phyloP scores from a whole-genome alignment of 495 filamentous ascomycete genomes.

The Annulohypoxylon nitens region DNA sequence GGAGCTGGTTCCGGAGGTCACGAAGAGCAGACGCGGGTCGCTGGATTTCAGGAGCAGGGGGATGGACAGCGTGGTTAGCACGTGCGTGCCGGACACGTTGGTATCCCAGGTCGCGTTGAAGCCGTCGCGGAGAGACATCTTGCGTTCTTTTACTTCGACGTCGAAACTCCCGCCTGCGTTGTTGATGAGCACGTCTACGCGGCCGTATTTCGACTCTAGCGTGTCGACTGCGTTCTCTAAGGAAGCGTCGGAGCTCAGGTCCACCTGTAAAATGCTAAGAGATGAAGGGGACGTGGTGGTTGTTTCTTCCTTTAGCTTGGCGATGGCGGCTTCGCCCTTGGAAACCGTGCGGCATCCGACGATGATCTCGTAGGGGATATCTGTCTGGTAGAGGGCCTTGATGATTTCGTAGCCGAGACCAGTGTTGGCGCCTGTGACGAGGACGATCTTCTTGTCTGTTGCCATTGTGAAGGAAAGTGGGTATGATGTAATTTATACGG shows the following conservation, averaged over 20 bases:
- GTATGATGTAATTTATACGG: background rate
- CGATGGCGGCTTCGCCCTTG: constrained; percentile 62
- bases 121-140: constrained; percentile 53
- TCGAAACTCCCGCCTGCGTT: constrained; percentile 63
- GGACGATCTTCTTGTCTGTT: constrained; percentile 47
- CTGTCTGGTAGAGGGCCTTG: constrained; percentile 58
- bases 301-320: constrained; percentile 51
- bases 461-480: constrained; percentile 37
- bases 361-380: constrained; percentile 61
- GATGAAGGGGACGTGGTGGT: constrained; percentile 52
- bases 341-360: constrained; percentile 59
- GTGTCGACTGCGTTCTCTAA: constrained; percentile 58
- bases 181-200: constrained; percentile 67
- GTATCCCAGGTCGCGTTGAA: constrained; percentile 65
- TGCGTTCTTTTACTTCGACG: constrained; percentile 39
- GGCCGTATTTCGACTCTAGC: constrained; percentile 55
- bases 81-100: constrained; percentile 63
- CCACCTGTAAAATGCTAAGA: constrained; percentile 58
- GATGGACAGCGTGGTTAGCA: constrained; percentile 60
- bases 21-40: constrained; percentile 64
- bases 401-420: constrained; percentile 65
- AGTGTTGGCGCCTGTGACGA: constrained; percentile 58
- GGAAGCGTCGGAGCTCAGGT: constrained; percentile 67
- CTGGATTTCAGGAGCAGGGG: constrained; percentile 61
- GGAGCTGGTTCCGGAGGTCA: constrained; percentile 63